Evolutionary conservation across 176 grass and related monocot genomes (phyloP).

Genomic region (Avena sativa): DNA sequence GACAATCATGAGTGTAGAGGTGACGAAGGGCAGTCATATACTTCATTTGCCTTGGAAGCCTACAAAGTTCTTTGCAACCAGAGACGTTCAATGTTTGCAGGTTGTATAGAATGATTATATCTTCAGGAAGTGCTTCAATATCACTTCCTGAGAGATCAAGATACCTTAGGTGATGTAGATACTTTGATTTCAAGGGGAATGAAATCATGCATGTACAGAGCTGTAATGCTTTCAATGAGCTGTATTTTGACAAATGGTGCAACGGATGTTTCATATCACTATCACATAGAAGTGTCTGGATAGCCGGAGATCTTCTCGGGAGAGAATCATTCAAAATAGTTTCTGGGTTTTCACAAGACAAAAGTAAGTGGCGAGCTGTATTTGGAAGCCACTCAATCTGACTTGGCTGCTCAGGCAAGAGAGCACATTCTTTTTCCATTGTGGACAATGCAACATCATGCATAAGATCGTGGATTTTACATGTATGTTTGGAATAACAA

Average conservation of each 20-base stretch:
- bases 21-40: constrained; percentile 36
- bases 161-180: constrained; percentile 15
- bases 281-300: constrained; percentile 12
- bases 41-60: constrained; percentile 38
- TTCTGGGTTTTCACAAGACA: neutral
- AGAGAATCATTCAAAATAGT: neutral
- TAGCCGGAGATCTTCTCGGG: neutral
- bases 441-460: constrained; percentile 1
- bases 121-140: constrained; percentile 15
- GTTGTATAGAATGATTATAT: constrained; percentile 11
- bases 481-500: neutral
- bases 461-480: constrained; percentile 18
- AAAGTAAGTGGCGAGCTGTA: constrained; percentile 15
- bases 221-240: neutral
- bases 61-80: neutral
- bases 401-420: neutral
- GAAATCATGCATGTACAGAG: fast-evolving
- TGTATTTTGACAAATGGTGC: neutral
- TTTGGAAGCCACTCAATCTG: neutral
- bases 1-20: neutral
- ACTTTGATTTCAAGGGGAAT: constrained; percentile 18
- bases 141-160: neutral
- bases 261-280: fast-evolving
- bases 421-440: constrained; percentile 2
- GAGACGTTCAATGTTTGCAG: neutral